Conservation (phyloP, 345 rosid species). For the Citrus sp. region DNA sequence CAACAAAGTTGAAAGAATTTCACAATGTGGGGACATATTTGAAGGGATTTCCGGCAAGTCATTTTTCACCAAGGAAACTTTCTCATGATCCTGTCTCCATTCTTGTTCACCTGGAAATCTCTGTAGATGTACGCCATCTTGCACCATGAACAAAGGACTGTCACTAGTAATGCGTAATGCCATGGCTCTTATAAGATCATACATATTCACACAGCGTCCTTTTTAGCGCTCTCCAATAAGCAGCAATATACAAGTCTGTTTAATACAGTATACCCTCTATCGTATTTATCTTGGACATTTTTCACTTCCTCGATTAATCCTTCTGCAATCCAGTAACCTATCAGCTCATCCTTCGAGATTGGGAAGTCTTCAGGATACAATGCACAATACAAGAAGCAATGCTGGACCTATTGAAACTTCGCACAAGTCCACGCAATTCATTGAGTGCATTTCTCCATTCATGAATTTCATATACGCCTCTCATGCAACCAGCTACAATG, state of each 20-base stretch:
- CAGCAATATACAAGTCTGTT: too few species aligned
- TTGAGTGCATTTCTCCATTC: conserved; percentile 16
- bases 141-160: conserved; percentile 9
- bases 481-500: not conserved
- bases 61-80: conserved; percentile 12
- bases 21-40: conserved; percentile 13
- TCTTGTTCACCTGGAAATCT: not conserved
- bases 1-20: not conserved
- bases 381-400: conserved; percentile 25
- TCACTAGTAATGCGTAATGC: conserved; percentile 1
- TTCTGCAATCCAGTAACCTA: conserved; percentile 13
- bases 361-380: conserved; percentile 14
- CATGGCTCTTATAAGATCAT: too few species aligned
- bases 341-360: not conserved
- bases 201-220: too few species aligned
- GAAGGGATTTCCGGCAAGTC: not conserved
- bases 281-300: not conserved
- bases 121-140: not conserved
- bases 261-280: not conserved
- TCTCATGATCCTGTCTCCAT: not conserved
- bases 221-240: too few species aligned
- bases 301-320: conserved; percentile 12
- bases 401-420: not conserved
- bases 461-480: not conserved
- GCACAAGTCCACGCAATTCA: not conserved